phyloP scores from a whole-genome alignment of 2,329 filamentous ascomycete species.

The Drechslera avenae region DNA sequence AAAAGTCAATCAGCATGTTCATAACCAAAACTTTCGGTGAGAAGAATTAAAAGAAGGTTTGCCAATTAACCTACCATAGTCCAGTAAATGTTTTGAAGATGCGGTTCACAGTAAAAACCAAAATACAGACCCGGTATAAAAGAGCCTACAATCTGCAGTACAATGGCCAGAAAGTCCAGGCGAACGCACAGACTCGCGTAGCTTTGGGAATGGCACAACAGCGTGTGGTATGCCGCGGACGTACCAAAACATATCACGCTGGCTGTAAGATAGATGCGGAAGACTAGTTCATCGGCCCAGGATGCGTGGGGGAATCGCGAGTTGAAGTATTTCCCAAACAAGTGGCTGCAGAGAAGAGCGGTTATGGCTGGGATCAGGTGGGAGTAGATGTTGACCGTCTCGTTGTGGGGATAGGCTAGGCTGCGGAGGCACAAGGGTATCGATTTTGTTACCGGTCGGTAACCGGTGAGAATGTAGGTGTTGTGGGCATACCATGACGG shows the following conservation, averaged over 20 bases:
- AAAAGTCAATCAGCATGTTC: too few relatives aligned
- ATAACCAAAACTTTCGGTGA: too few relatives aligned
- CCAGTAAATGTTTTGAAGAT: slow-evolving; percentile 48
- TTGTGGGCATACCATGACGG: slow-evolving; percentile 11
- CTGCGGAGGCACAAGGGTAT: slow-evolving; percentile 61
- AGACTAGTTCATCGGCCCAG: slow-evolving; percentile 24
- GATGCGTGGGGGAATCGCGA: slow-evolving; percentile 16
- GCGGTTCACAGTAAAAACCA: slow-evolving; percentile 51
- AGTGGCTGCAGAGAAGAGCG: slow-evolving; percentile 13
- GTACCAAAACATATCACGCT: slow-evolving; percentile 49
- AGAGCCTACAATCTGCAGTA: slow-evolving; percentile 83
- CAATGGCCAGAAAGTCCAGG: slow-evolving; percentile 89
- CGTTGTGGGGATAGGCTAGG: slow-evolving; percentile 66
- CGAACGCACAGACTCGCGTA: slow-evolving; percentile 84
- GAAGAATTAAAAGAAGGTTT: too few relatives aligned
- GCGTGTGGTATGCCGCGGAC: slow-evolving; percentile 74
- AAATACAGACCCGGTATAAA: slow-evolving; percentile 78
- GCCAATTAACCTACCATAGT: slow-evolving; percentile 38
- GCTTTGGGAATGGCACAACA: slow-evolving; percentile 76
- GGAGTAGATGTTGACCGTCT: slow-evolving; percentile 70
- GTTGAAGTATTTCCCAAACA: slow-evolving; percentile 15
- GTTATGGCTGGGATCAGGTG: slow-evolving; percentile 56
- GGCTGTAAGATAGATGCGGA: slow-evolving; percentile 30
- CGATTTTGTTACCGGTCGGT: slow-evolving; percentile 65
- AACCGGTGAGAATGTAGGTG: slow-evolving; percentile 60